These are phyloP conservation scores for Sutorius australiensis DNA, from an alignment of 768 basidiomycete genomes.

Conservation along the genomic window DNA sequence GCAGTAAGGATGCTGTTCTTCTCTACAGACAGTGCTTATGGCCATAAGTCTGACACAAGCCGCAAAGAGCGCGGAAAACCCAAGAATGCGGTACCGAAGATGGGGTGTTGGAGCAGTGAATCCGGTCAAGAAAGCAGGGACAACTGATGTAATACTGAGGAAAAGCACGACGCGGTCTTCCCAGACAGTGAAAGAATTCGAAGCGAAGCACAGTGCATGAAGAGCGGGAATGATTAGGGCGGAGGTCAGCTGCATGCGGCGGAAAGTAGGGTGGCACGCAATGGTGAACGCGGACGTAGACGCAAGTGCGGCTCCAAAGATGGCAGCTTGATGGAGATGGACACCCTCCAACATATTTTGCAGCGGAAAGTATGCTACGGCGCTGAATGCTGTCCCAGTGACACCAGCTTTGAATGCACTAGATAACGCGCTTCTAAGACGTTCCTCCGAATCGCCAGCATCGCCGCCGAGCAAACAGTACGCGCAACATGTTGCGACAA, in stretches of 20 bases:
- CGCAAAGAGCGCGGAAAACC: slow-evolving; percentile 64
- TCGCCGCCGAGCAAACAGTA: slow-evolving; percentile 47
- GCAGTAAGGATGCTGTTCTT: slow-evolving; percentile 92
- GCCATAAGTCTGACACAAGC: slow-evolving; percentile 72
- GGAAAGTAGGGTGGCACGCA: slow-evolving; percentile 37
- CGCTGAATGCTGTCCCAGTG: slow-evolving; percentile 35
- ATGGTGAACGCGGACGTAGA: slow-evolving; percentile 47
- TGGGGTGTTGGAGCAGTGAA: slow-evolving; percentile 63
- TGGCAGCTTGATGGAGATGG: slow-evolving; percentile 44
- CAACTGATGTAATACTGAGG: slow-evolving; percentile 63
- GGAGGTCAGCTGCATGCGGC: slow-evolving; percentile 24
- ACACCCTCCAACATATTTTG: slow-evolving; percentile 41
- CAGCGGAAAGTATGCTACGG: slow-evolving; percentile 33
- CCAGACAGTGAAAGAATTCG: slow-evolving; percentile 98
- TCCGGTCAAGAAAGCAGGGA: slow-evolving; percentile 57
- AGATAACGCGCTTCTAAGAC: slow-evolving; percentile 34
- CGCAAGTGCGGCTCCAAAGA: slow-evolving; percentile 47
- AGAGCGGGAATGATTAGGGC: slow-evolving; percentile 53
- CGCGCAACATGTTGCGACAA: slow-evolving; percentile 52
- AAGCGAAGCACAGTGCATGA: slow-evolving; percentile 76
- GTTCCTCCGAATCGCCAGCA: slow-evolving; percentile 39
- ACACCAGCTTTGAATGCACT: slow-evolving; percentile 34
- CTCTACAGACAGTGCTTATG: slow-evolving; percentile 83
- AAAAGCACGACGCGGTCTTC: slow-evolving; percentile 83
- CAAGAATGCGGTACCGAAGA: slow-evolving; percentile 72